phyloP scores from a whole-genome alignment of 1,284 basidiomycete genomes.

The Ceratorhiza oryzae-sativae region DNA sequence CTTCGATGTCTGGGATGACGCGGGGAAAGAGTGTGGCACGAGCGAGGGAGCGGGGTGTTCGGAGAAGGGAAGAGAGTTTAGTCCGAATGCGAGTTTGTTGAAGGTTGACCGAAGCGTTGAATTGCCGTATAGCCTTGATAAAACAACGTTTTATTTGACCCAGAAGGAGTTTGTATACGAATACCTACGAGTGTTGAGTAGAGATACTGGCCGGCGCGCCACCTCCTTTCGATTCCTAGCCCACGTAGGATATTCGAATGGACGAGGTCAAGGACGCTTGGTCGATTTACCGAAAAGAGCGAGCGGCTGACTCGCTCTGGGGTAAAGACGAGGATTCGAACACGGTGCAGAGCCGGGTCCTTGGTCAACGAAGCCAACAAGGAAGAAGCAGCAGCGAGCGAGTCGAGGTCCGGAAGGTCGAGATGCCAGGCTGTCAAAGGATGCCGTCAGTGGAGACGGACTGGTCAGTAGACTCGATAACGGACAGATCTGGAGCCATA shows the following conservation, averaged over 20 bases:
- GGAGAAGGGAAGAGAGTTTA: constrained; percentile 20
- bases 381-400: not conserved
- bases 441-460: not conserved
- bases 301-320: constrained; percentile 26
- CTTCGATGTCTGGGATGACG: constrained; percentile 26
- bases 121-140: constrained; percentile 13
- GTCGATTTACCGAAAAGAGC: constrained; percentile 16
- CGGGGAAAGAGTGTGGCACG: constrained; percentile 24
- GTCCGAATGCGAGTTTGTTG: constrained; percentile 23
- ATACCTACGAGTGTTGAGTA: constrained; percentile 22
- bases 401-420: not conserved
- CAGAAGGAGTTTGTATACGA: not conserved
- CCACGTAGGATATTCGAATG: constrained; percentile 25
- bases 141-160: not conserved
- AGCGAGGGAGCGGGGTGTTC: constrained; percentile 22
- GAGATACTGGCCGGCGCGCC: constrained; percentile 11
- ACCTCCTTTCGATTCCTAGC: constrained; percentile 9
- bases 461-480: not conserved
- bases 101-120: constrained; percentile 22
- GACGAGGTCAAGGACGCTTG: constrained; percentile 2
- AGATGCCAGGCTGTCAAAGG: not conserved
- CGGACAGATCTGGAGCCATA: constrained; percentile 32
- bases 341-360: constrained; percentile 24
- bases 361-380: not conserved
- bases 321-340: constrained; percentile 15